A percentile compares a stretch with the other conserved stretches of the same genome.
Conservation (phyloP, 306 rosid species). For the Hylodesmum podocarpum region DNA sequence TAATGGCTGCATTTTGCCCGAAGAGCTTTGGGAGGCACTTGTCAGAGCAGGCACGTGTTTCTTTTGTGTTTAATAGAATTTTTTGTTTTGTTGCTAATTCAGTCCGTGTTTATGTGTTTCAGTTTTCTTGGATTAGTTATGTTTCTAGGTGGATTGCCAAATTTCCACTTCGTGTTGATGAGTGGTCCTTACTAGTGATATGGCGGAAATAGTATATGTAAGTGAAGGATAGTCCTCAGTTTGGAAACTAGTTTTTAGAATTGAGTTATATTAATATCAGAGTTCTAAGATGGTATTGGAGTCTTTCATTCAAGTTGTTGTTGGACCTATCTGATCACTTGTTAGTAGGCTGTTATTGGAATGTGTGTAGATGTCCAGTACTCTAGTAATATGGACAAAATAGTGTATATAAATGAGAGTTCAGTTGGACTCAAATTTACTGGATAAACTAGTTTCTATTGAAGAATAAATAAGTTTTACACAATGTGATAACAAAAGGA, state of each 20-base stretch:
- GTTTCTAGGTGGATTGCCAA: not conserved
- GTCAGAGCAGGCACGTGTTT: slow-evolving; percentile 65
- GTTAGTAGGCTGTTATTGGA: not conserved
- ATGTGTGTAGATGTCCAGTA: too few species aligned
- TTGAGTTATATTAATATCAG: not conserved
- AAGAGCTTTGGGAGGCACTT: slow-evolving; percentile 98
- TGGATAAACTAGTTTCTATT: too few species aligned
- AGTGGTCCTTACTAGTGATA: not conserved
- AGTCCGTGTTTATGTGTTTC: not conserved
- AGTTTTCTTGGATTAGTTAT: not conserved
- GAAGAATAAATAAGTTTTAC: too few species aligned
- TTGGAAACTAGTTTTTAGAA: not conserved
- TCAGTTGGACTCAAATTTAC: too few species aligned
- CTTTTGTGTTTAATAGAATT: not conserved
- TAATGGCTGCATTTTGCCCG: slow-evolving; percentile 85
- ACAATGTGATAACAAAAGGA: too few species aligned
- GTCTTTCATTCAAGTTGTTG: not conserved
- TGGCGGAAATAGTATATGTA: not conserved
- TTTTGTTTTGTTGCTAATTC: not conserved
- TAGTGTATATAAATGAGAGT: not conserved
- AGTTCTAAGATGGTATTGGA: not conserved
- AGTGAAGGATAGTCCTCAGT: too few species aligned
- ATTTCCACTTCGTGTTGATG: too few species aligned
- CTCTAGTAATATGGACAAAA: not conserved
- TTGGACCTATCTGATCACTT: not conserved